Percentiles rank a stretch among this genome's conserved stretches.
Evolutionary conservation across 2,329 filamentous ascomycete species (phyloP).

Genomic region (Aspergillus glaucus): DNA sequence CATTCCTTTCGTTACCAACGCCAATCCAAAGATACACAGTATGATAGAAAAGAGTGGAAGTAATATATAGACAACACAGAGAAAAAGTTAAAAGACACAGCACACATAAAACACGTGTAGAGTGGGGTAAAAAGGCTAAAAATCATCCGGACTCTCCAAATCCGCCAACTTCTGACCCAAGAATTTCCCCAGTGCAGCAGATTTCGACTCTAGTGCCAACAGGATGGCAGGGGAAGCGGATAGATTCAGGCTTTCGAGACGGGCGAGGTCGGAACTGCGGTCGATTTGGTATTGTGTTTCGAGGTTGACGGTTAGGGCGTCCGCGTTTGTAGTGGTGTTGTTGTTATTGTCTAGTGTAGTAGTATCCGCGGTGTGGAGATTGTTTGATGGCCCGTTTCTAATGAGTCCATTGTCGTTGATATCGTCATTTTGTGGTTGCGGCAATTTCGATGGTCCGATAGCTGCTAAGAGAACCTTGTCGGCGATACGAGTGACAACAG

Average conservation of each 20-base stretch:
- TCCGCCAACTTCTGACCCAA: conserved; percentile 35
- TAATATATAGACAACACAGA: no score
- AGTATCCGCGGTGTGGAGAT: neutral
- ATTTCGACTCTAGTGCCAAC: conserved; percentile 38
- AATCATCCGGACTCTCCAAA: conserved; percentile 38
- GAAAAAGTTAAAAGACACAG: no score
- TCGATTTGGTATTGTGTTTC: conserved; percentile 36
- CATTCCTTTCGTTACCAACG: no score
- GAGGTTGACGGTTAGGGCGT: conserved; percentile 20
- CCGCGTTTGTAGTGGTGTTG: neutral
- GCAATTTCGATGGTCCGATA: conserved; percentile 31
- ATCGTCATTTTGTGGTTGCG: neutral
- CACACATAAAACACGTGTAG: no score
- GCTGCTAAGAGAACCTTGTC: conserved; percentile 39
- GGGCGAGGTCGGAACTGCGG: conserved; percentile 32
- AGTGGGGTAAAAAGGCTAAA: conserved; percentile 14
- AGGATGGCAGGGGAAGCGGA: conserved; percentile 33
- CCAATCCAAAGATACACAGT: no score
- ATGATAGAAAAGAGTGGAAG: no score
- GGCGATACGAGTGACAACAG: conserved; percentile 37
- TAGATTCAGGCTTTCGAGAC: conserved; percentile 34
- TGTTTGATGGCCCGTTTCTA: conserved; percentile 7
- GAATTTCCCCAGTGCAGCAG: conserved; percentile 35
- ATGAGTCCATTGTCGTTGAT: neutral
- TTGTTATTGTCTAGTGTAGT: neutral